A percentile compares a stretch with the other conserved stretches of the same genome.
Conservation (phyloP, 345 rosid species). For the Pseudoturritis turrita region DNA sequence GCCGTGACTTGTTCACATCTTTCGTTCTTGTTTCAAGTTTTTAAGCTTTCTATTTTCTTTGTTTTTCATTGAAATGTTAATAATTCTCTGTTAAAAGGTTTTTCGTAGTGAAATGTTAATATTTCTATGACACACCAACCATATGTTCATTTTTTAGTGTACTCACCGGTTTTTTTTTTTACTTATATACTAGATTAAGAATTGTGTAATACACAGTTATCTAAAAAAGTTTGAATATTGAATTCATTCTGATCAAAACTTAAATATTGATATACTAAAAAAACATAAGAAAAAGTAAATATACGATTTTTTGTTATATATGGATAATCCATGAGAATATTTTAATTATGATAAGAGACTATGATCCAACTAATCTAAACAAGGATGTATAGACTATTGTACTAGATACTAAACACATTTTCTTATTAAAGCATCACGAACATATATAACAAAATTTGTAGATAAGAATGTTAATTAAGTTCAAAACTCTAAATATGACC, state of each 20-base stretch:
- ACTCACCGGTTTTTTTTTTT: neutral
- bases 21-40: constrained; percentile 11
- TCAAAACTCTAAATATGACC: no score
- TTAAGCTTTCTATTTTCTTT: neutral
- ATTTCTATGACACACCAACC: no score
- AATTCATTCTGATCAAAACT: neutral
- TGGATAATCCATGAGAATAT: neutral
- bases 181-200: neutral
- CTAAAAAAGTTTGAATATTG: neutral
- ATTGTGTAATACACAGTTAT: neutral
- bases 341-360: neutral
- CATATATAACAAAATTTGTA: no score
- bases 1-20: constrained; percentile 34
- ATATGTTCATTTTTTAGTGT: neutral
- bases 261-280: neutral
- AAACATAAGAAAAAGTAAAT: neutral
- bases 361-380: no score
- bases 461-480: no score
- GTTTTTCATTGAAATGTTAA: neutral
- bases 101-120: no score
- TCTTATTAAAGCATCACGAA: no score
- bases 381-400: no score
- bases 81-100: no score
- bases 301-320: neutral
- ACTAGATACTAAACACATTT: no score